Conservation (phyloP, 2,329 filamentous ascomycete genomes). For the Parasarocladium wereldwijsianum region DNA sequence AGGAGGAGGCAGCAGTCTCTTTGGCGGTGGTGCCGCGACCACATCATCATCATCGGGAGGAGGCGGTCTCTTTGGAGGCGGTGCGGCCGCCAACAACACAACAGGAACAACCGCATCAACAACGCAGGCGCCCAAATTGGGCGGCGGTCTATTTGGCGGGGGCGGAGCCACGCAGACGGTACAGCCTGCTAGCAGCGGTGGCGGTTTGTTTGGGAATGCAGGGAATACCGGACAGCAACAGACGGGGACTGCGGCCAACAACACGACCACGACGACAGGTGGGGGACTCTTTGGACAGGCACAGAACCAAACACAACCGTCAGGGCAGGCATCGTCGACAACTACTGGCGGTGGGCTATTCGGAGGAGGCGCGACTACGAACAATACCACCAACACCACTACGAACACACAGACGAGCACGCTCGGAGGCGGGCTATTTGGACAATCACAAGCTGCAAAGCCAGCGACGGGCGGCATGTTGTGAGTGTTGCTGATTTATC, state of each 20-base stretch:
- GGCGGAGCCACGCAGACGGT: constrained; percentile 12
- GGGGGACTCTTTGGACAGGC: constrained; percentile 11
- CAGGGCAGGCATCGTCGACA: constrained; percentile 6
- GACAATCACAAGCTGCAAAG: constrained; percentile 18
- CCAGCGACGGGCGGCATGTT: constrained; percentile 16
- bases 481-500: constrained; percentile 11
- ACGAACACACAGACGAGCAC: constrained; percentile 6
- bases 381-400: constrained; percentile 9
- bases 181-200: constrained; percentile 12
- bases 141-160: constrained; percentile 18
- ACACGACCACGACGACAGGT: background rate
- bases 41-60: constrained; percentile 7
- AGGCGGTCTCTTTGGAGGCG: constrained; percentile 11
- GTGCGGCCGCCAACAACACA: constrained; percentile 7
- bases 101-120: constrained; percentile 7
- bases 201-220: constrained; percentile 17
- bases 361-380: constrained; percentile 10
- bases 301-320: constrained; percentile 4
- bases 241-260: constrained; percentile 5
- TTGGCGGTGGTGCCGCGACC: constrained; percentile 2
- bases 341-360: constrained; percentile 12
- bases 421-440: constrained; percentile 9
- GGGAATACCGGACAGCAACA: constrained; percentile 8
- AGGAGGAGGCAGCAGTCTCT: constrained; percentile 3
- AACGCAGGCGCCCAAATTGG: constrained; percentile 5